A percentile compares a stretch with the other conserved stretches of the same genome.
Evolutionary conservation across 768 basidiomycete genomes (phyloP).

Genomic region (Naganishia kalamii): DNA sequence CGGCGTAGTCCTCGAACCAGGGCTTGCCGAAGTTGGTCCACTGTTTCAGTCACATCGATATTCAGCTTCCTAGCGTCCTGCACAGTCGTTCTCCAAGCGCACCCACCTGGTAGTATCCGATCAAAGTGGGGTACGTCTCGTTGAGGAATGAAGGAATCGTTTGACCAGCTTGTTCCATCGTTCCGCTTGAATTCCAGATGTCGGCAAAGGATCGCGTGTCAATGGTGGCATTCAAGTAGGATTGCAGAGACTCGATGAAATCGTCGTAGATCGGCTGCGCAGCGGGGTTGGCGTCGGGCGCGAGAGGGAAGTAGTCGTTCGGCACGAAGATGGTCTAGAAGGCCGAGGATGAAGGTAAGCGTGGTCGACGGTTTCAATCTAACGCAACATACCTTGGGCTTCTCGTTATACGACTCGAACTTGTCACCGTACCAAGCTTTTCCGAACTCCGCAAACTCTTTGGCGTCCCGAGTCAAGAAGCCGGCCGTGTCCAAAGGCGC

Average conservation of each 20-base stretch:
- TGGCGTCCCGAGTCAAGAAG: slow-evolving; percentile 31
- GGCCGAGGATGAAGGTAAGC: neutral
- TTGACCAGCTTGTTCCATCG: slow-evolving; percentile 22
- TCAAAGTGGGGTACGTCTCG: slow-evolving; percentile 24
- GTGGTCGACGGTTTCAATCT: neutral
- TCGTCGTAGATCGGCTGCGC: slow-evolving; percentile 26
- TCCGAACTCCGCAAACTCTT: slow-evolving; percentile 26
- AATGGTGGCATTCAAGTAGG: slow-evolving; percentile 26
- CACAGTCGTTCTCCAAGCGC: neutral
- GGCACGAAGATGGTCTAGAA: slow-evolving; percentile 30
- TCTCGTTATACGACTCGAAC: slow-evolving; percentile 27
- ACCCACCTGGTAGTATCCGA: slow-evolving; percentile 25
- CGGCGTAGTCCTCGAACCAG: slow-evolving; percentile 34
- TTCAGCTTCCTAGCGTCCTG: neutral
- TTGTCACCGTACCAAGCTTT: slow-evolving; percentile 35
- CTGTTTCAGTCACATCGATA: neutral
- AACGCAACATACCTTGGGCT: slow-evolving; percentile 28
- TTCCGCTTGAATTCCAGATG: slow-evolving; percentile 30
- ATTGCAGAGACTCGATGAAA: slow-evolving; percentile 30
- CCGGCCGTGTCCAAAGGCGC: slow-evolving; percentile 33
- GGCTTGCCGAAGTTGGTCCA: slow-evolving; percentile 29
- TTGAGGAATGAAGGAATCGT: slow-evolving; percentile 22
- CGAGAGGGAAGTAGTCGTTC: slow-evolving; percentile 29
- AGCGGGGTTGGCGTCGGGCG: slow-evolving; percentile 17
- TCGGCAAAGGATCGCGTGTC: slow-evolving; percentile 26